Evolutionary conservation across 2,329 filamentous ascomycete genomes (phyloP), one percentile per base, ranked within the genome.

Genomic region (Fusarium incarnatum): DNA sequence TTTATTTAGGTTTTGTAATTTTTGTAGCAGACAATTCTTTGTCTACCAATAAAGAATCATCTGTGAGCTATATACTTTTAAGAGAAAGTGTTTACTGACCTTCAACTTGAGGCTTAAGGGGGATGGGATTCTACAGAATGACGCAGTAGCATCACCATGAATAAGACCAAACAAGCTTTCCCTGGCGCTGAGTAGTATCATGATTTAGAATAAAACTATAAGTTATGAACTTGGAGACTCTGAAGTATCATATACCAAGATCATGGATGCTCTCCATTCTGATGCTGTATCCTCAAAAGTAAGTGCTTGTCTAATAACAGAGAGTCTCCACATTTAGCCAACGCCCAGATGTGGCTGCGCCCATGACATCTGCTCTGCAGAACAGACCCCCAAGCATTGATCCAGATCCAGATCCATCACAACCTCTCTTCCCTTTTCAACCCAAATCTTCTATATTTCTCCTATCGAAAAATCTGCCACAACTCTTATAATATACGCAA

Each of bases 291-390:
- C 59, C 44, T 64, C 48, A 27, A 41, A 59, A 41, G 18, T 53
- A 41, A 28, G 22, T 41, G 41, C 47, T 28, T 45, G n/a, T 44
- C 27, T 62, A 46, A 46, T 47, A 42, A 56, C 25, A 37, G 10
- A n/a, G 34, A 23, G 30, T 34, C 49, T 20, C 62, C 62, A 59
- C 52, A 37, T 22, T 42, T 40, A 41, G 18, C 45, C 32, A 64
- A 65, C 62, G 60, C 60, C 52, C 52, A 64, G 46, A 65, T 65
- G 60, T 65, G 62, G 62, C 62, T 65, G 48, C 37, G 47, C 52
- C 60, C 61, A 64, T 64, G 61, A 64, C 61, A 64, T 63, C 46
- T 49, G 32, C 16, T 46, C 41, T 37, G 13, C 40, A 42, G 40
- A 42, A 22, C 15, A 44, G 41, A 40, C 54, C 45, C 54, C 54